Base-by-base conservation (phyloP, 2,329 filamentous ascomycete species). In the Cladobotryum protrusum region DNA sequence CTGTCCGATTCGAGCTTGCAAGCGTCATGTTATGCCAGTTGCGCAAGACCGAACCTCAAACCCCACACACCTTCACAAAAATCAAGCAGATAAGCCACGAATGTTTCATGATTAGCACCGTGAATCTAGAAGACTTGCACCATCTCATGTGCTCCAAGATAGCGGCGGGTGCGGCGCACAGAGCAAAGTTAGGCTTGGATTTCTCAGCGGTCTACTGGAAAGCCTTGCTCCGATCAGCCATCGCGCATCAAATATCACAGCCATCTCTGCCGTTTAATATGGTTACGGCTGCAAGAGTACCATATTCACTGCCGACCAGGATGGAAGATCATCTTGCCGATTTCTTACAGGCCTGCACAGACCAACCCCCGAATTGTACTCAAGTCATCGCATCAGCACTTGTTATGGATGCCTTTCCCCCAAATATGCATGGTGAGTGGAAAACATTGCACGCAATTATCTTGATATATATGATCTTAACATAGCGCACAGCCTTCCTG, bases 381-480 rank as follows among this genome's bases (percentile, higher is more conserved):
- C 9, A 4, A 2, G n/a, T 50, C 14, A 20, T 50, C 11, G 19
- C 48, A 6, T 50, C 48, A 15, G 42, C 43, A 7, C 37, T 50
- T 7, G 18, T 50, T 9, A 50, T 50, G 20, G 36, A 50, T 8
- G 36, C 43, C 17, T 49, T 44, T 32, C 24, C 24, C 20, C 24
- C 42, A n/a, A 18, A 13, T 14, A 44, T 44, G 18, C 33, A 49
- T 15, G 9, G 47, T 44, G 29, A 44, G 47, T 36, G 1, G 17
- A 29, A 43, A 43, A 13, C 17, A 18, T n/a, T 32, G 12, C n/a
- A 29, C 19, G 6, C 4, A 13, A 12, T 4, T 14, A 14, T 4
- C 24, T 29, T 8, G 13, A 29, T n/a, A 14, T 29, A 11, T 18
- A 29, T 29, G 6, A 29, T 29, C 3, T 29, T 29, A 29, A 29